These are phyloP conservation scores for Panellus pusillus DNA, from an alignment of 768 basidiomycete genomes.

Conservation along the genomic window DNA sequence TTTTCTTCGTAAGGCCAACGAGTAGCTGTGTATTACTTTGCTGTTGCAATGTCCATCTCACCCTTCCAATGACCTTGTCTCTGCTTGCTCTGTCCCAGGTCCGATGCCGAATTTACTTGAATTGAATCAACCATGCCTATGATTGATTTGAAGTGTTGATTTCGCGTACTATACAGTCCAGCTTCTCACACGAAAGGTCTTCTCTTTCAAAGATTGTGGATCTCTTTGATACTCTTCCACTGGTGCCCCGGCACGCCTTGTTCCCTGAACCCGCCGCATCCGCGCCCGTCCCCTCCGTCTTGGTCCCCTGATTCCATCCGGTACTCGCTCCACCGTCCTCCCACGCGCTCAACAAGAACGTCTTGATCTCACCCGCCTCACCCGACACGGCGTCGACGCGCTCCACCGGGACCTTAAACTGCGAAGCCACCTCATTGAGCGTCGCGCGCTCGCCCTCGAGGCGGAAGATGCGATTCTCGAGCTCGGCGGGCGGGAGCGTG, in stretches of 20 bases:
- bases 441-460: slow-evolving; percentile 34
- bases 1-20: too few relatives aligned
- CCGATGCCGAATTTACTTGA: too few relatives aligned
- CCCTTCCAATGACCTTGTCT: too few relatives aligned
- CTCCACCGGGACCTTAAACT: slow-evolving; percentile 16
- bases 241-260: neutral
- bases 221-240: neutral
- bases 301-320: slow-evolving; percentile 9
- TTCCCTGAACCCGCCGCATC: slow-evolving; percentile 20
- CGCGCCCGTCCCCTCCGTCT: slow-evolving; percentile 3
- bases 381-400: slow-evolving; percentile 15
- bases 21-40: too few relatives aligned
- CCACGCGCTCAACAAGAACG: slow-evolving; percentile 2
- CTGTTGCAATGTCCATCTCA: too few relatives aligned
- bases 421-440: slow-evolving; percentile 26
- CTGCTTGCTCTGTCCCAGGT: too few relatives aligned
- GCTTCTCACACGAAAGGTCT: too few relatives aligned
- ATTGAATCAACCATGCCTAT: too few relatives aligned
- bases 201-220: neutral
- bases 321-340: slow-evolving; percentile 11
- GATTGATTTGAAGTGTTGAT: too few relatives aligned
- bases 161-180: too few relatives aligned
- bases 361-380: neutral
- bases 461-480: slow-evolving; percentile 34
- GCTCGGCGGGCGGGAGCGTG: slow-evolving; percentile 23